Evolutionary conservation across 1,284 basidiomycete genomes (phyloP), one percentile per base, ranked within the genome.

Genomic region (Ustilago vetiveriae): DNA sequence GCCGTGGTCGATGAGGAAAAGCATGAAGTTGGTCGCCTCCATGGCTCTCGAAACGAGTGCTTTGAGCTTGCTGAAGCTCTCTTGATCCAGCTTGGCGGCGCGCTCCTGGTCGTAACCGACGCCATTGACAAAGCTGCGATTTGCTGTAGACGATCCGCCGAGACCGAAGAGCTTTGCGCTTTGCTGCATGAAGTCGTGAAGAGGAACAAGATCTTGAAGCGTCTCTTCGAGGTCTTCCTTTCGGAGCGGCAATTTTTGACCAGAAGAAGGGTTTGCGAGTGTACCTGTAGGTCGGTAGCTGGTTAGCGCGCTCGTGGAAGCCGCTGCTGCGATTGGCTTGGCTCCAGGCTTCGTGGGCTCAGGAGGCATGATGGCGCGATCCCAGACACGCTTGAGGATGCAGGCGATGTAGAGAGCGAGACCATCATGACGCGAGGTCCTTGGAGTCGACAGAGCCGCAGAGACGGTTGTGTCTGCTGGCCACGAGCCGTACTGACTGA

Each of bases 1-100:
- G 64, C 89, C 88, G 84, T 97, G 95, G 81, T 98, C 96, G 72
- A 88, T 91, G 33, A 98, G 85, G 22, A 98, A 87, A 23, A 98
- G 86, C 43, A 98, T 85, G 82, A 98, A 99, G 1, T 92, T 92
- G 62, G 98, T 88, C 0, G 92, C 79, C 58, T 81, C 75, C 47
- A 72, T 59, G 7, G 76, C 71, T 11, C 78, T 59, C 92, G 87
- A 88, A 39, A 97, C 84, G 36, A 99, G 86, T 21, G 86, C 84
- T 39, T 88, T 85, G 6, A 96, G 83, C 69, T 91, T 88, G 26
- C 86, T 85, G 19, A 93, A 88, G 14, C 92, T 93, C 45, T 84
- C 86, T 80, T 92, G 90, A 81, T 96, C 94, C 6, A 88, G 89
- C 63, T 59, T 75, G 33, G 70, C 68, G 4, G 63, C 60, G 9